Evolutionary conservation across 371 early-diverging fungal species (phyloP), one percentile per base, ranked within the genome.

Genomic region (Apophysomyces sp.): DNA sequence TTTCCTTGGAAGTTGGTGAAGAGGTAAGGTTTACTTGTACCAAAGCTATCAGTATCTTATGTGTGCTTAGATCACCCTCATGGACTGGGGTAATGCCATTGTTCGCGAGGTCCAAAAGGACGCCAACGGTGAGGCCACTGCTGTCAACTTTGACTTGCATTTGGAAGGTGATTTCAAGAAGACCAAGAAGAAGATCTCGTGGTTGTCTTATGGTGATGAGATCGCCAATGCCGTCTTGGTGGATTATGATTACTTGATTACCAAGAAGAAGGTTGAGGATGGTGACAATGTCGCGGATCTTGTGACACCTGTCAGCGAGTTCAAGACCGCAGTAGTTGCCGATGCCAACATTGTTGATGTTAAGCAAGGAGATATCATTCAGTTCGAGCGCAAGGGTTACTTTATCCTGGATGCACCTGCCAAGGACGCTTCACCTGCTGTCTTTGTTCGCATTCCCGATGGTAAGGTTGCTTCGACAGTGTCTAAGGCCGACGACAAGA

Each of bases 51-150:
- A 9, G 34, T 63, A 15, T 36, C 44, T 27, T 44, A 29, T 30
- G 55, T 27, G 29, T 61, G 26, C 59, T 69, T 57, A 77, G 81
- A 76, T 98, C 63, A 99, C 99, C 11, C 80, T 99, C 55, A 99
- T 99, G 99, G 98, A 99, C 81, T 99, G 98, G 96, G 99, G 99
- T 61, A 99, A 99, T 76, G 97, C 92, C 15, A 89, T 98, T 75
- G 91, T 99, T 29, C 85, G 82, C 63, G 68, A 76, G 7, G 84
- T 87, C 56, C 62, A 74, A 39, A 79, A 83, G 65, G 81, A 88
- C 58, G 78, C 77, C 55, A 73, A 72, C 39, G 75, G 80, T 32
- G 81, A 81, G 11, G 90, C 89, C 2, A 79, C 73, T 0, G 55
- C 59, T 31, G 68, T 92, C 26, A 77, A 79, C 27, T 71, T 89